These are phyloP conservation scores for Fimicolochytrium jonesii DNA, from an alignment of 192 early-diverging fungal species.

Conservation along the genomic window DNA sequence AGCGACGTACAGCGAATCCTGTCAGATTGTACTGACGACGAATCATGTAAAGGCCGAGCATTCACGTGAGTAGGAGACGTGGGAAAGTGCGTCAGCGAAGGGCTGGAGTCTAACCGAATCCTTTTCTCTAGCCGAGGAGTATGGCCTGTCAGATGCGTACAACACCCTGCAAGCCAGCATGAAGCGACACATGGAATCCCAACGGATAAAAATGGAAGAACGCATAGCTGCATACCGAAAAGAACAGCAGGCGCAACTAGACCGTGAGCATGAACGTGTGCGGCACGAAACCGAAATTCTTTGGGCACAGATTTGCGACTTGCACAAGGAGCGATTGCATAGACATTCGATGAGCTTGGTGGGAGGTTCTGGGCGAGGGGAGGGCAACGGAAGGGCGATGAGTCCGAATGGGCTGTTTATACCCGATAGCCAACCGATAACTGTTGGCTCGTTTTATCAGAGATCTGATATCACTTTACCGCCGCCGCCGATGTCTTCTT, in stretches of 20 bases:
- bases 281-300: conserved; percentile 5
- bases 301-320: conserved; percentile 19
- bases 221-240: conserved; percentile 14
- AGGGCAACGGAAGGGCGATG: too few species aligned
- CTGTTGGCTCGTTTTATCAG: neutral
- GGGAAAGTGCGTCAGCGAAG: too few species aligned
- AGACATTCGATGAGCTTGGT: neutral
- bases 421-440: too few species aligned
- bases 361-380: too few species aligned
- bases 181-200: neutral
- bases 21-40: neutral
- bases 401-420: too few species aligned
- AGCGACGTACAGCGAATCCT: conserved; percentile 1
- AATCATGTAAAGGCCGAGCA: conserved; percentile 1
- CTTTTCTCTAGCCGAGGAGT: conserved; percentile 3
- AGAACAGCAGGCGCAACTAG: conserved; percentile 11
- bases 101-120: too few species aligned
- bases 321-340: conserved; percentile 5
- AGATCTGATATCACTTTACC: neutral
- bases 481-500: too few species aligned
- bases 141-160: conserved; percentile 7
- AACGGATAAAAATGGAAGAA: conserved; percentile 23
- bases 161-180: conserved; percentile 6
- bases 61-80: neutral
- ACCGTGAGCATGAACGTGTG: neutral